Evolutionary conservation across 495 filamentous ascomycete genomes (phyloP), one percentile per base, ranked within the genome.

Genomic region (Xylaria nigripes): DNA sequence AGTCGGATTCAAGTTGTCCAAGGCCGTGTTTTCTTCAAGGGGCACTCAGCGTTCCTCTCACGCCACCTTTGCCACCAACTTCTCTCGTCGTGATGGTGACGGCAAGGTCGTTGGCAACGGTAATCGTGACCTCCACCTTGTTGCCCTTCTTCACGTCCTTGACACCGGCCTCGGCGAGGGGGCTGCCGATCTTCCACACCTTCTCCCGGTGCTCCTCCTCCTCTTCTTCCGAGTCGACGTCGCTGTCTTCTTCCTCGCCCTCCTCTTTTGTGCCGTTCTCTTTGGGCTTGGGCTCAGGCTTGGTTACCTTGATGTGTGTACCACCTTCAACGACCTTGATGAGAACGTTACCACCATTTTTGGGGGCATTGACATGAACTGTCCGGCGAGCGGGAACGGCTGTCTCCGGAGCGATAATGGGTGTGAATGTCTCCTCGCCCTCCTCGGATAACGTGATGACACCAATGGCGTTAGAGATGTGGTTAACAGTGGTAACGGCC

Each of bases 41-140:
- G 27, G 58, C 61, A 44, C 60, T 54, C 54, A 92, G 68, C 23
- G 68, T 79, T 23, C 91, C 90, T 58, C 91, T 79, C 34, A 94
- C 87, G 53, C 88, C 90, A 25, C 84, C 83, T 72, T 94, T 89
- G 29, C 82, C 86, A 50, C 90, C 90, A 32, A 95, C 84, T 67
- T 95, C 90, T 54, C 90, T 79, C 53, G 84, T 84, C 22, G 89
- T 86, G 61, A 95, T 76, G 54, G 84, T 86, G 55, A 96, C 76
- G 52, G 74, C 75, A 45, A 95, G 71, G 68, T 96, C 90, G 16
- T 78, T 78, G 40, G 77, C 81, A 51, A 96, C 86, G 61, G 89
- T 91, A 55, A 98, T 78, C 65, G 86, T 92, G 45, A 97, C 83
- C 78, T 97, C 93, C 57, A 97, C 83, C 76, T 93, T 96, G 58